Evolutionary conservation across 768 basidiomycete species (phyloP).

Genomic region (Piloderma croceum): DNA sequence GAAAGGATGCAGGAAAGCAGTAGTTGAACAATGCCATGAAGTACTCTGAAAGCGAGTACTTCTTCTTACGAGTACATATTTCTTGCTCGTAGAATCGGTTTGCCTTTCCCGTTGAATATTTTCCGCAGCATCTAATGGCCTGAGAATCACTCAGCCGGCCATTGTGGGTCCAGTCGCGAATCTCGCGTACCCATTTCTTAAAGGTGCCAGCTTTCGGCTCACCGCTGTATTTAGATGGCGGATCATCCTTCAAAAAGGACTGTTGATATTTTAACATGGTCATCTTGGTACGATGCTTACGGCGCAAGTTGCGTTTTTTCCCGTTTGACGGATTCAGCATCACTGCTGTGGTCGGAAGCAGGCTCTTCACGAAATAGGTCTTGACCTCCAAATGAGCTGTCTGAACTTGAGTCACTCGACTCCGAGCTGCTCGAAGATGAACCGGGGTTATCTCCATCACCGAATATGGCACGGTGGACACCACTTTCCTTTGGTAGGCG

Average conservation of each 20-base stretch:
- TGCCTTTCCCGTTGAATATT: background rate
- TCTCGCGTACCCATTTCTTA: constrained; percentile 8
- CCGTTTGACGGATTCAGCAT: constrained; percentile 3
- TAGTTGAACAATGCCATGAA: constrained; percentile 27
- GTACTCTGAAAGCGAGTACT: constrained; percentile 20
- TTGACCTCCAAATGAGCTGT: background rate
- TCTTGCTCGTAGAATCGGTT: too few species aligned
- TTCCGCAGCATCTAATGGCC: background rate
- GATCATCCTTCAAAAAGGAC: constrained; percentile 9
- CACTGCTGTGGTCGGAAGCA: constrained; percentile 2
- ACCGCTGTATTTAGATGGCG: constrained; percentile 9
- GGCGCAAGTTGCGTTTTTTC: background rate
- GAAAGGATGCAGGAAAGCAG: constrained; percentile 29
- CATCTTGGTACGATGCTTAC: constrained; percentile 4
- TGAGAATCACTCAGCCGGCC: constrained; percentile 4
- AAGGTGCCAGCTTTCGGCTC: constrained; percentile 3
- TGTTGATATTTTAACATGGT: constrained; percentile 9
- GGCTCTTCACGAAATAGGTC: constrained; percentile 1
- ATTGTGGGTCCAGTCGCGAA: constrained; percentile 3
- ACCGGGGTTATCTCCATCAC: background rate
- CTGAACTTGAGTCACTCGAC: background rate
- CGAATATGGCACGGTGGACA: too few species aligned
- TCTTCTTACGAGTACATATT: too few species aligned
- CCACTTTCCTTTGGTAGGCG: too few species aligned
- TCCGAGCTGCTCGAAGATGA: background rate